These are phyloP conservation scores for Boletellus ananiceps DNA, from an alignment of 768 basidiomycete species.

Conservation along the genomic window DNA sequence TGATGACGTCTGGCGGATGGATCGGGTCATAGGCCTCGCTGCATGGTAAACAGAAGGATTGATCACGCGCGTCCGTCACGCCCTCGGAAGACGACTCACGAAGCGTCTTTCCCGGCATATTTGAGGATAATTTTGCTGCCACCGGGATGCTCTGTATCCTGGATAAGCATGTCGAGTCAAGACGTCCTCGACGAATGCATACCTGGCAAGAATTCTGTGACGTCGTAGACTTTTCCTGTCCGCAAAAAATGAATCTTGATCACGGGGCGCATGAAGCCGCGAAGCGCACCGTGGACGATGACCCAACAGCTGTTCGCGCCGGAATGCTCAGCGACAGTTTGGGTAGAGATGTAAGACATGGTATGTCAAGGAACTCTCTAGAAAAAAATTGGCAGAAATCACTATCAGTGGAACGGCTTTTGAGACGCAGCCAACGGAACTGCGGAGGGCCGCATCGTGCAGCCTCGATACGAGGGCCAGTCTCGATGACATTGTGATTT, in stretches of 20 bases:
- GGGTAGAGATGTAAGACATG: conserved; percentile 32
- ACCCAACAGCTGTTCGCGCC: conserved; percentile 67
- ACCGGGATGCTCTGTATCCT: conserved; percentile 56
- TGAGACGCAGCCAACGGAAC: conserved; percentile 14
- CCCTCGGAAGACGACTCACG: conserved; percentile 39
- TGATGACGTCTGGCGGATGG: conserved; percentile 78
- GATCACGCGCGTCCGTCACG: background rate
- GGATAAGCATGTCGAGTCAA: background rate
- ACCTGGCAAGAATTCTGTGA: conserved; percentile 72
- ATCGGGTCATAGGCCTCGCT: conserved; percentile 80
- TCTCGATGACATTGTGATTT: background rate
- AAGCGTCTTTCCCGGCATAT: conserved; percentile 85
- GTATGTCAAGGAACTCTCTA: background rate
- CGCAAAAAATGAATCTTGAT: conserved; percentile 56
- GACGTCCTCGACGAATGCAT: conserved; percentile 44
- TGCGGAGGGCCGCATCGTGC: conserved; percentile 7
- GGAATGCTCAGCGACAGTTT: conserved; percentile 49
- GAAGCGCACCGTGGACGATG: conserved; percentile 62
- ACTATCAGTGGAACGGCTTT: background rate
- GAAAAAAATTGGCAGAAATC: no score
- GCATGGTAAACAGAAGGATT: background rate
- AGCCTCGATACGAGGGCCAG: background rate
- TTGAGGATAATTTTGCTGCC: conserved; percentile 79
- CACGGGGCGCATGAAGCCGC: conserved; percentile 29
- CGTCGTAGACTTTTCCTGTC: conserved; percentile 73